phyloP scores from a whole-genome alignment of 1,284 basidiomycete genomes.

The Psilocybe mexicana region DNA sequence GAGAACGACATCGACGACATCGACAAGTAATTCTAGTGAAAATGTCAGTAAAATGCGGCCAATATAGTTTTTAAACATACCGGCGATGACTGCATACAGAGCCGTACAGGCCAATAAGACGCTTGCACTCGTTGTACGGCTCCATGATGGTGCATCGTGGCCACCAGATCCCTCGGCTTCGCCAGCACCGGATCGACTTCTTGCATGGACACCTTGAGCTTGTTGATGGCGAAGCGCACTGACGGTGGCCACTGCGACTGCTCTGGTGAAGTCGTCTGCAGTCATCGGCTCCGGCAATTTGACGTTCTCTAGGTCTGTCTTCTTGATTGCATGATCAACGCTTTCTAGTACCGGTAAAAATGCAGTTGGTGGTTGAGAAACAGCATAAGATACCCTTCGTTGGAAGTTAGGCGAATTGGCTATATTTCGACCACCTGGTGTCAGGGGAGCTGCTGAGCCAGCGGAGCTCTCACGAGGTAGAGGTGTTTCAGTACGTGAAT shows the following conservation, averaged over 20 bases:
- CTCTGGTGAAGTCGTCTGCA: constrained; percentile 86
- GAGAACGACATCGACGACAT: constrained; percentile 95
- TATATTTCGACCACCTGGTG: constrained; percentile 18
- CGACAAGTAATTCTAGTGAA: constrained; percentile 81
- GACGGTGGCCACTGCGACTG: constrained; percentile 89
- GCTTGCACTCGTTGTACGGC: constrained; percentile 80
- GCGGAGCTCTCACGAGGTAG: constrained; percentile 33
- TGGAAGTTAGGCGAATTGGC: constrained; percentile 40
- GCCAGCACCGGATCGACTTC: constrained; percentile 31
- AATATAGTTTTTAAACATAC: constrained; percentile 45
- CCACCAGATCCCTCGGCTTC: constrained; percentile 59
- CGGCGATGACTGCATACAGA: constrained; percentile 94
- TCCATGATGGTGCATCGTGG: constrained; percentile 97
- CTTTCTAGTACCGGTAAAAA: constrained; percentile 78
- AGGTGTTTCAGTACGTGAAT: constrained; percentile 44
- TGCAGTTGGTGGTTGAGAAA: constrained; percentile 36
- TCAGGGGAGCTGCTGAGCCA: constrained; percentile 18
- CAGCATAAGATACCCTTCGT: constrained; percentile 60
- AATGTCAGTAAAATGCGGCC: constrained; percentile 9
- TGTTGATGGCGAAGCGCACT: constrained; percentile 77
- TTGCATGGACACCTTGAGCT: constrained; percentile 41
- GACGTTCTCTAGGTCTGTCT: constrained; percentile 53
- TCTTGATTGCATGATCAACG: constrained; percentile 73
- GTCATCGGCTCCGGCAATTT: constrained; percentile 70
- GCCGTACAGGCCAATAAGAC: constrained; percentile 89